phyloP scores from a whole-genome alignment of 163 green algal genomes.

The Scenedesmus sp. region DNA sequence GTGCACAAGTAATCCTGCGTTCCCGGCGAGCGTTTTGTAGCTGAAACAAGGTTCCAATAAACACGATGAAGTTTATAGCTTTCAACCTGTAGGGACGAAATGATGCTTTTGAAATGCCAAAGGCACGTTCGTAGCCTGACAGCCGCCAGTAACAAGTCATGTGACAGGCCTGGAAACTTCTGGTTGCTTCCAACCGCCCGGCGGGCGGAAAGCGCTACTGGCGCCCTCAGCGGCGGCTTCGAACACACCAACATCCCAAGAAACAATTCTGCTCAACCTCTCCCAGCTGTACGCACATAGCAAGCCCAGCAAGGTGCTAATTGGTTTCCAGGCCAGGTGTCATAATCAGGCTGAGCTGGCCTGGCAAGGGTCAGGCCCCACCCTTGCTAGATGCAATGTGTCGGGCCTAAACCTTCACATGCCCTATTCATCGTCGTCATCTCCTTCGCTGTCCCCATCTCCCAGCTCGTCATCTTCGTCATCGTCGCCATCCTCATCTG shows the following conservation, averaged over 20 bases:
- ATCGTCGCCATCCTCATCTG: conserved; percentile 40
- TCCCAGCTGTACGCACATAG: too few relatives aligned
- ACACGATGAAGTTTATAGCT: too few relatives aligned
- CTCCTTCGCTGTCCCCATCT: conserved; percentile 14
- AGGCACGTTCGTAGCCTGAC: background rate
- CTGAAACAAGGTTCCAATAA: background rate
- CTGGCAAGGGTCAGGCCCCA: too few relatives aligned
- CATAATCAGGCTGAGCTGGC: too few relatives aligned
- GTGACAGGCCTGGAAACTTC: background rate
- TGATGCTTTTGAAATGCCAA: background rate
- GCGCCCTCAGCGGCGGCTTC: too few relatives aligned
- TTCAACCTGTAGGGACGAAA: background rate
- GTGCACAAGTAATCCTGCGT: background rate
- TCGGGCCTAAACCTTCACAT: background rate
- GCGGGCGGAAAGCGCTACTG: too few relatives aligned
- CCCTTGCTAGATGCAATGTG: background rate
- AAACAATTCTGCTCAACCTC: too few relatives aligned
- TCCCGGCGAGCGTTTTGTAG: background rate
- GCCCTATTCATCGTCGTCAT: conserved; percentile 41
- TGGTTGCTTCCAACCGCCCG: too few relatives aligned
- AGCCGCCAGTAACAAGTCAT: background rate
- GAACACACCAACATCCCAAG: too few relatives aligned
- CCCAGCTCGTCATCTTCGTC: conserved; percentile 50
- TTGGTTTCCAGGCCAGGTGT: too few relatives aligned
- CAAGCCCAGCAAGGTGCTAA: too few relatives aligned